Evolutionary conservation across 1,284 basidiomycete species (phyloP).

Genomic region (Cryptococcus deneoformans): DNA sequence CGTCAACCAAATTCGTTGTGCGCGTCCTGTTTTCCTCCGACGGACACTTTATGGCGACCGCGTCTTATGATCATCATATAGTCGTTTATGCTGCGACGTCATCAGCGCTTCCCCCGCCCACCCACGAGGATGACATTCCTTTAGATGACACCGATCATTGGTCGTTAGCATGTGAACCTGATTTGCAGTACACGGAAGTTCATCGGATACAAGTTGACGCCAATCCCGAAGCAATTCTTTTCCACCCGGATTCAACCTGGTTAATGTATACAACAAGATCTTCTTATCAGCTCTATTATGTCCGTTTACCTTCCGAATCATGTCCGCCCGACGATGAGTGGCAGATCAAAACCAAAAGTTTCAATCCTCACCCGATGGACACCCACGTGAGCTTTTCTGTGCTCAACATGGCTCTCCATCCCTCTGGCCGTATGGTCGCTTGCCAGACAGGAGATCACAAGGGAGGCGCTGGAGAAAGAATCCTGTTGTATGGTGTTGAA

Average conservation of each 20-base stretch:
- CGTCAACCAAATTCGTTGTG: constrained; percentile 44
- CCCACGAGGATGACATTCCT: constrained; percentile 18
- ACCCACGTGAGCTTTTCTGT: constrained; percentile 56
- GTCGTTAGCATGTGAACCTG: constrained; percentile 34
- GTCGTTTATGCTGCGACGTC: constrained; percentile 33
- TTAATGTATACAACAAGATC: constrained; percentile 40
- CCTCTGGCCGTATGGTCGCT: constrained; percentile 41
- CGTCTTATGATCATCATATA: constrained; percentile 47
- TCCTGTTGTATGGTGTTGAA: constrained; percentile 38
- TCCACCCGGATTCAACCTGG: constrained; percentile 29
- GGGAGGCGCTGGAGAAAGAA: constrained; percentile 36
- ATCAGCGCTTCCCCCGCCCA: constrained; percentile 4
- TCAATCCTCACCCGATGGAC: constrained; percentile 47
- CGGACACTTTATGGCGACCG: constrained; percentile 43
- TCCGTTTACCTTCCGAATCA: constrained; percentile 14
- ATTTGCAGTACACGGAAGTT: constrained; percentile 30
- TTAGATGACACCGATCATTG: constrained; percentile 38
- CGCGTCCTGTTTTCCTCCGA: constrained; percentile 41
- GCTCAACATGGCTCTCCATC: constrained; percentile 56
- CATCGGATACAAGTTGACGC: constrained; percentile 30
- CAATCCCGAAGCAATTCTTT: constrained; percentile 47
- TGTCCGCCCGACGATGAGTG: constrained; percentile 11
- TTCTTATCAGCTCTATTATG: constrained; percentile 38
- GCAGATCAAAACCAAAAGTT: constrained; percentile 29
- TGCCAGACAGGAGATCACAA: constrained; percentile 49